phyloP scores from a whole-genome alignment of 768 basidiomycete genomes.

The Termitomyces bulborhizus region DNA sequence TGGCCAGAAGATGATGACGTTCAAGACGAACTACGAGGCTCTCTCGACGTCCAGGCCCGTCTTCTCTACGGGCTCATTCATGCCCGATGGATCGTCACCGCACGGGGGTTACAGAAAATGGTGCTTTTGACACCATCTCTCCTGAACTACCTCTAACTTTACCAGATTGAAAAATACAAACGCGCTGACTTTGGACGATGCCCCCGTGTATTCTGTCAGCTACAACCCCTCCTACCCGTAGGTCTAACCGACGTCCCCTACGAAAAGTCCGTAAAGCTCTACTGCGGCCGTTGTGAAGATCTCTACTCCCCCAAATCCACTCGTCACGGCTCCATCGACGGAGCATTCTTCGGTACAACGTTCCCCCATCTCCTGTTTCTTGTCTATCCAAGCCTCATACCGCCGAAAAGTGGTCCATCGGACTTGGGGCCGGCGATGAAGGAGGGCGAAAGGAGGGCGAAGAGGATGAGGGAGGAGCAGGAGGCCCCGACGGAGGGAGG shows the following conservation, averaged over 20 bases:
- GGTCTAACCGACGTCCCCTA: constrained; percentile 97
- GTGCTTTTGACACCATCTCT: constrained; percentile 28
- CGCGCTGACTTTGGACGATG: constrained; percentile 98
- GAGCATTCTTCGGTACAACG: constrained; percentile 97
- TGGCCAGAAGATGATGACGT: constrained; percentile 74
- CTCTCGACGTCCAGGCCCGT: constrained; percentile 89
- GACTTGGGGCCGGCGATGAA: constrained; percentile 23
- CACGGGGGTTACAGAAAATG: constrained; percentile 93
- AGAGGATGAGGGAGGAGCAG: constrained; percentile 42
- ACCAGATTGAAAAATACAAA: constrained; percentile 93
- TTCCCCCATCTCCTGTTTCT: constrained; percentile 97
- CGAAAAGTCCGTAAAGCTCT: constrained; percentile 98
- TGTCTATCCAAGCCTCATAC: constrained; percentile 91
- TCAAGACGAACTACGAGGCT: constrained; percentile 88
- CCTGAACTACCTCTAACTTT: background rate
- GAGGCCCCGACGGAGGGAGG: constrained; percentile 55
- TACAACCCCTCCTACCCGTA: constrained; percentile 92
- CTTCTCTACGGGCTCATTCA: constrained; percentile 95
- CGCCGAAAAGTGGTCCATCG: constrained; percentile 60
- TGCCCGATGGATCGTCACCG: constrained; percentile 95
- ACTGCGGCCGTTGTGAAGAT: constrained; percentile 97
- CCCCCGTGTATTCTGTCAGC: constrained; percentile 93
- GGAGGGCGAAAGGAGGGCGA: constrained; percentile 25
- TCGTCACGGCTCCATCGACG: constrained; percentile 95
- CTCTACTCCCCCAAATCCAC: constrained; percentile 97